Conservation (phyloP, 73 alveolate species). For the Diophrys appendiculata region DNA sequence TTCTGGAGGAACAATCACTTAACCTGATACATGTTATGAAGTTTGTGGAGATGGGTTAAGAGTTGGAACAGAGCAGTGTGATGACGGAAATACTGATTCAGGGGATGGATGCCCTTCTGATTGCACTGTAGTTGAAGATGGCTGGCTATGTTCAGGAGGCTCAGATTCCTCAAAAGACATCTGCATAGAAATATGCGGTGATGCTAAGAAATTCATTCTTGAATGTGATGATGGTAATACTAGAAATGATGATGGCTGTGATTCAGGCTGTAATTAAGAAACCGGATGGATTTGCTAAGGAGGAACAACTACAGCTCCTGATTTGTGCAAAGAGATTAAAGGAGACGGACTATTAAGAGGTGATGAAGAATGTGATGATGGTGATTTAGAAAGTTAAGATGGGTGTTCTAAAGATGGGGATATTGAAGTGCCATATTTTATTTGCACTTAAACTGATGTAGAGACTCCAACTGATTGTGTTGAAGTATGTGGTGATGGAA, state of each 20-base stretch:
- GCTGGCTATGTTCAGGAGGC: conserved; percentile 9
- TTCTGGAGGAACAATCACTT: not conserved
- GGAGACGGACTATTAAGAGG: conserved; percentile 41
- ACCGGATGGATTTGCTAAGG: conserved; percentile 10
- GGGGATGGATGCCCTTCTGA: conserved; percentile 3
- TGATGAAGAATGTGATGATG: conserved; percentile 60
- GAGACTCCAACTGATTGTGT: too few relatives aligned
- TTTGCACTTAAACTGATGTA: too few relatives aligned
- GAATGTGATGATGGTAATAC: conserved; percentile 55
- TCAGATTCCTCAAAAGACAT: too few relatives aligned
- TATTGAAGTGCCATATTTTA: too few relatives aligned
- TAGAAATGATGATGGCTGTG: conserved; percentile 37
- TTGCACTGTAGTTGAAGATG: not conserved
- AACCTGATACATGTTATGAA: conserved; percentile 21
- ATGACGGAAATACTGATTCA: conserved; percentile 34
- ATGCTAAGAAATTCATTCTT: not conserved
- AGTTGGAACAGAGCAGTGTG: conserved; percentile 37
- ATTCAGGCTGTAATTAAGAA: conserved; percentile 24
- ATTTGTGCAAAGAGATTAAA: conserved; percentile 40
- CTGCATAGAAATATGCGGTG: too few relatives aligned
- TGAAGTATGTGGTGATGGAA: conserved; percentile 8
- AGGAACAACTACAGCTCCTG: conserved; percentile 15
- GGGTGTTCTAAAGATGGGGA: too few relatives aligned
- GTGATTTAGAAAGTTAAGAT: conserved; percentile 51
- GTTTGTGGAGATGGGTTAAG: conserved; percentile 44